Evolutionary conservation across 345 rosid genomes (phyloP).

Genomic region (Mallotus nudiflorus): DNA sequence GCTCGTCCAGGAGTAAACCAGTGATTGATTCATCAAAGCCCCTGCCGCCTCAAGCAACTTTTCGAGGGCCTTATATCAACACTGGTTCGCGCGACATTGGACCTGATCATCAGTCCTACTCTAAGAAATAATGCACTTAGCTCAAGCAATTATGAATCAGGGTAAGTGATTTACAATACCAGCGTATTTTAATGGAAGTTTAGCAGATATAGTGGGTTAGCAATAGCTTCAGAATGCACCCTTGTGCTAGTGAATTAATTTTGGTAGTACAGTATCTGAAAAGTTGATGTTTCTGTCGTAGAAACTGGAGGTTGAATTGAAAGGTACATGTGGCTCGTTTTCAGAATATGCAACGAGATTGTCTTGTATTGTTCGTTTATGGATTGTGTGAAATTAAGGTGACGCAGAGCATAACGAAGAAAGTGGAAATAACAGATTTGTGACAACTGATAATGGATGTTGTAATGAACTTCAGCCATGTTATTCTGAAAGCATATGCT

Average conservation of each 20-base stretch:
- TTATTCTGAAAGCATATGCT: slow-evolving; percentile 1
- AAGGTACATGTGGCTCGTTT: too few relatives aligned
- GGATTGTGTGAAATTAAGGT: too few relatives aligned
- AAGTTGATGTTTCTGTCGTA: not conserved
- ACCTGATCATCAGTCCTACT: slow-evolving; percentile 69
- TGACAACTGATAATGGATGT: not conserved
- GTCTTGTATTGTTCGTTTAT: too few relatives aligned
- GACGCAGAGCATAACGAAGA: too few relatives aligned
- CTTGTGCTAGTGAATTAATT: not conserved
- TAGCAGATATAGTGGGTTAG: too few relatives aligned
- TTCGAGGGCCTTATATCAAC: slow-evolving; percentile 93
- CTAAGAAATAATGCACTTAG: slow-evolving; percentile 53
- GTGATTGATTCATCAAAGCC: slow-evolving; percentile 87
- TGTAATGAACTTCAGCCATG: not conserved
- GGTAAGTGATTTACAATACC: not conserved
- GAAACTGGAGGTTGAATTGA: too few relatives aligned
- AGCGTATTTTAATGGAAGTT: too few relatives aligned
- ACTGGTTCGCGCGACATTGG: slow-evolving; percentile 92
- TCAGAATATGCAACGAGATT: too few relatives aligned
- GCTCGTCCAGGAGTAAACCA: slow-evolving; percentile 61
- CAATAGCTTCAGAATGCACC: not conserved
- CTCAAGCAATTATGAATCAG: not conserved
- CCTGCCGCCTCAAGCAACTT: slow-evolving; percentile 90
- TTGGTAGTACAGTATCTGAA: too few relatives aligned
- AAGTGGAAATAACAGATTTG: too few relatives aligned